phyloP scores from a whole-genome alignment of 1,284 basidiomycete genomes.

The Tremellales sp. region DNA sequence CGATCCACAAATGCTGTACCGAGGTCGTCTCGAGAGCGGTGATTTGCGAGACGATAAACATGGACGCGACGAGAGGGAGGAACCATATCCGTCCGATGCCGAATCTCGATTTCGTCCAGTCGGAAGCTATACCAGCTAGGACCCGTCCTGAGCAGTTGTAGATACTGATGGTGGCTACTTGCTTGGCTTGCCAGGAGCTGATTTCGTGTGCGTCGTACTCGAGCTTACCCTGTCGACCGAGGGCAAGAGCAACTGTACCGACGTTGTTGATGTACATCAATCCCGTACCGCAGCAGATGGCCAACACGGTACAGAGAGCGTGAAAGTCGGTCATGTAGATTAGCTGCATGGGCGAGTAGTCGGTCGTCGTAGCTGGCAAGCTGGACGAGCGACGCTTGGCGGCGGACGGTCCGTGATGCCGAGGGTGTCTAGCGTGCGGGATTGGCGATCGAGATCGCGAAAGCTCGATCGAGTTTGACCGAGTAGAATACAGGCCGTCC shows the following conservation, averaged over 20 bases:
- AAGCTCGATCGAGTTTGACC: constrained; percentile 29
- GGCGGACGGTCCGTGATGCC: constrained; percentile 15
- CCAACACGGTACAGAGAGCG: constrained; percentile 66
- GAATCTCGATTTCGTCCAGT: constrained; percentile 61
- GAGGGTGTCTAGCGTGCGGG: background rate
- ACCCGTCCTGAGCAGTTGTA: constrained; percentile 81
- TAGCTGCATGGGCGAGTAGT: constrained; percentile 26
- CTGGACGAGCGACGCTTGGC: constrained; percentile 4
- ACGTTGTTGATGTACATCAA: constrained; percentile 95
- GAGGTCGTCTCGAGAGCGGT: constrained; percentile 58
- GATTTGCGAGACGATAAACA: constrained; percentile 69
- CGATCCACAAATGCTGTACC: constrained; percentile 65
- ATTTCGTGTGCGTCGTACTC: constrained; percentile 64
- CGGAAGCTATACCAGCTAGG: constrained; percentile 68
- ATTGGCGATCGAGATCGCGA: constrained; percentile 24
- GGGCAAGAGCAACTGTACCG: constrained; percentile 81
- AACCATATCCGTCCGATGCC: constrained; percentile 63
- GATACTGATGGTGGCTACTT: constrained; percentile 79
- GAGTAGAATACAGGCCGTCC: background rate
- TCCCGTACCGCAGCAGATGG: constrained; percentile 76
- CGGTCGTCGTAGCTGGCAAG: constrained; percentile 20
- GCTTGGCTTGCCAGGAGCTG: constrained; percentile 71
- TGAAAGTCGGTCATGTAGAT: constrained; percentile 62
- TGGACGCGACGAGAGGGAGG: constrained; percentile 60
- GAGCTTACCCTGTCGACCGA: constrained; percentile 65